Evolutionary conservation across 495 filamentous ascomycete species (phyloP).

Genomic region (Oidiodendron maius): DNA sequence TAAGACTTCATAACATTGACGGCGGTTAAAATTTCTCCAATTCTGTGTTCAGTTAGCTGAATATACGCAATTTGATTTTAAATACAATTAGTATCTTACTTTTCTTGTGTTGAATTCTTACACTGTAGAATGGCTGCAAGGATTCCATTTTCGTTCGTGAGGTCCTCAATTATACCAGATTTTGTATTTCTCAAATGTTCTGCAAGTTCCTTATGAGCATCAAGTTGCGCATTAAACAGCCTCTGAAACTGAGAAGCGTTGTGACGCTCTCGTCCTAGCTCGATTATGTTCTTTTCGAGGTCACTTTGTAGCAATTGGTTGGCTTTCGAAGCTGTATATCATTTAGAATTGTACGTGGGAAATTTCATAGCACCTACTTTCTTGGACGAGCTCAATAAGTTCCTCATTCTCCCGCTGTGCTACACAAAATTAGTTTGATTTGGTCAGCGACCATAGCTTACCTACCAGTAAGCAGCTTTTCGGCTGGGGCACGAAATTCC

Average conservation of each 20-base stretch:
- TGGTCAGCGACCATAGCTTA: background rate
- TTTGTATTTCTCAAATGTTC: conserved; percentile 22
- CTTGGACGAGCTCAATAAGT: background rate
- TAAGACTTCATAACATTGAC: conserved; percentile 4
- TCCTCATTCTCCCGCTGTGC: background rate
- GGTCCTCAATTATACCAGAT: conserved; percentile 1
- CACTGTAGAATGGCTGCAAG: conserved; percentile 6
- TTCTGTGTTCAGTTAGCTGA: conserved; percentile 3
- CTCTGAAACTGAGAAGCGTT: conserved; percentile 19
- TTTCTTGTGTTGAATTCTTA: conserved; percentile 8
- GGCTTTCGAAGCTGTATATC: background rate
- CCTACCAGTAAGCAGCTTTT: background rate
- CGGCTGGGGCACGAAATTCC: background rate
- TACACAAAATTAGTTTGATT: background rate
- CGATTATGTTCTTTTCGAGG: conserved; percentile 7
- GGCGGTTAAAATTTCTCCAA: conserved; percentile 5
- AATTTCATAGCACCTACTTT: background rate
- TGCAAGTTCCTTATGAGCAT: conserved; percentile 19
- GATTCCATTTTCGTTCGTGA: conserved; percentile 9
- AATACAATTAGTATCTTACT: conserved; percentile 13
- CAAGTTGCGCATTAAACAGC: conserved; percentile 18
- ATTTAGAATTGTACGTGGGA: background rate
- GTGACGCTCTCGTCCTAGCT: conserved; percentile 14
- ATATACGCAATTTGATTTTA: background rate
- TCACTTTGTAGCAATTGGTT: conserved; percentile 3